Evolutionary conservation across 805 yeast species (phyloP).

Genomic region (Ogataea wickerhamii): DNA sequence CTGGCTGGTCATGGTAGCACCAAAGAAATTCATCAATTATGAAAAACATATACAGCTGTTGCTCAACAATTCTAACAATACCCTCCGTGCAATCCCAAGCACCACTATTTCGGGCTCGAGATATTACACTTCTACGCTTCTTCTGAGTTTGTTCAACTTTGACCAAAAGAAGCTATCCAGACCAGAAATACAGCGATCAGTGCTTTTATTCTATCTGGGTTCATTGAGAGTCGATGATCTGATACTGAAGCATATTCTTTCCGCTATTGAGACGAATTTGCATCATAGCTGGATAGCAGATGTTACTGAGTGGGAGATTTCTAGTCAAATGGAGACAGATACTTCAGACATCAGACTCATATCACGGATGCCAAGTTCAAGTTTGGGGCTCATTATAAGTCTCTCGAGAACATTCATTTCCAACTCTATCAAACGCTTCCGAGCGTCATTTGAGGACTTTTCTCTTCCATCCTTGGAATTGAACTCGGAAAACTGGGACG

Average conservation of each 20-base stretch:
- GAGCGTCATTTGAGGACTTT: constrained; percentile 23
- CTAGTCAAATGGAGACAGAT: constrained; percentile 6
- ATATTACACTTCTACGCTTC: constrained; percentile 42
- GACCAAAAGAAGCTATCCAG: constrained; percentile 47
- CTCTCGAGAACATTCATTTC: constrained; percentile 47
- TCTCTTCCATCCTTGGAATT: constrained; percentile 24
- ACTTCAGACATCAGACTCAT: constrained; percentile 8
- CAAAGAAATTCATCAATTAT: constrained; percentile 36
- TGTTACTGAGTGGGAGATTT: constrained; percentile 65
- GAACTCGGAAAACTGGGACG: constrained; percentile 23
- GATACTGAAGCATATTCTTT: constrained; percentile 53
- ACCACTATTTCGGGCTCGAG: constrained; percentile 27
- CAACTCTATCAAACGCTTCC: constrained; percentile 43
- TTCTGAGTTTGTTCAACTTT: constrained; percentile 47
- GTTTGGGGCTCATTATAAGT: constrained; percentile 45
- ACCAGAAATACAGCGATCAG: constrained; percentile 41
- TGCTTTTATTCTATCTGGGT: constrained; percentile 61
- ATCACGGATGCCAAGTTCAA: constrained; percentile 6
- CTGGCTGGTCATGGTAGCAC: constrained; percentile 37
- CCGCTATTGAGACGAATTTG: constrained; percentile 51
- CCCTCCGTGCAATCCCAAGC: constrained; percentile 30
- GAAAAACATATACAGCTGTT: constrained; percentile 61
- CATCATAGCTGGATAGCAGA: constrained; percentile 59
- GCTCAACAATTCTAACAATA: constrained; percentile 47
- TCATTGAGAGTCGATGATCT: constrained; percentile 58